phyloP scores from a whole-genome alignment of 2,329 filamentous ascomycete genomes.

The Fusarium nodosum region DNA sequence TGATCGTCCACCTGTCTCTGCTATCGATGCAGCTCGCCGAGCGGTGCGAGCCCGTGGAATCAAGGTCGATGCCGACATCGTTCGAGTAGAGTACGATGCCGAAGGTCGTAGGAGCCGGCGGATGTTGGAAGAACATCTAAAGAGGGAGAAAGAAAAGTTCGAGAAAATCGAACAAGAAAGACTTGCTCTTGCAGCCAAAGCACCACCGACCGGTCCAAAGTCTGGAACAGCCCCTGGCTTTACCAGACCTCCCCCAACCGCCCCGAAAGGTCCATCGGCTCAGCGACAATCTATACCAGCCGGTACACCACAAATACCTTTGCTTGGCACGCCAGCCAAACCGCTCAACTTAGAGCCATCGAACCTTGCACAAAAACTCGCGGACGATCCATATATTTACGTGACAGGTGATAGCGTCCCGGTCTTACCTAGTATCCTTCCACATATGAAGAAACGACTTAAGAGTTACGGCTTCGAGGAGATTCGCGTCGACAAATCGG shows the following conservation, averaged over 20 bases:
- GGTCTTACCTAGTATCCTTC: slow-evolving; percentile 84
- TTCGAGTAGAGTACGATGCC: slow-evolving; percentile 89
- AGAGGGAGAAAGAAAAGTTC: slow-evolving; percentile 74
- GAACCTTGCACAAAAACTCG: slow-evolving; percentile 76
- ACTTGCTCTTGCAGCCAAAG: slow-evolving; percentile 52
- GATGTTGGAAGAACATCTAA: slow-evolving; percentile 81
- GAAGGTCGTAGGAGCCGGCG: slow-evolving; percentile 86
- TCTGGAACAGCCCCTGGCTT: slow-evolving; percentile 49
- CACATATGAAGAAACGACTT: slow-evolving; percentile 90
- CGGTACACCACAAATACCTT: slow-evolving; percentile 51
- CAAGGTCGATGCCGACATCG: slow-evolving; percentile 80
- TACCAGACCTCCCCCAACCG: slow-evolving; percentile 77
- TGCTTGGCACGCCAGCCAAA: slow-evolving; percentile 48
- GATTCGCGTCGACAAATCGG: slow-evolving; percentile 84
- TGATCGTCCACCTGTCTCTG: slow-evolving; percentile 66
- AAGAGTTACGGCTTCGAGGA: slow-evolving; percentile 86
- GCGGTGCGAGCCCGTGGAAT: slow-evolving; percentile 83
- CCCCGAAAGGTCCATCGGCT: slow-evolving; percentile 85
- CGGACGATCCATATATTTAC: slow-evolving; percentile 89
- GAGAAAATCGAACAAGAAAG: slow-evolving; percentile 66
- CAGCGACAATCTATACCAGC: slow-evolving; percentile 57
- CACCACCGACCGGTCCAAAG: slow-evolving; percentile 57
- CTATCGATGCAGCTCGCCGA: slow-evolving; percentile 83
- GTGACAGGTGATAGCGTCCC: slow-evolving; percentile 90
- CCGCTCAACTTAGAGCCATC: slow-evolving; percentile 71